Conservation (phyloP, 192 early-diverging fungal species). For the Entophlyctis luteolus region DNA sequence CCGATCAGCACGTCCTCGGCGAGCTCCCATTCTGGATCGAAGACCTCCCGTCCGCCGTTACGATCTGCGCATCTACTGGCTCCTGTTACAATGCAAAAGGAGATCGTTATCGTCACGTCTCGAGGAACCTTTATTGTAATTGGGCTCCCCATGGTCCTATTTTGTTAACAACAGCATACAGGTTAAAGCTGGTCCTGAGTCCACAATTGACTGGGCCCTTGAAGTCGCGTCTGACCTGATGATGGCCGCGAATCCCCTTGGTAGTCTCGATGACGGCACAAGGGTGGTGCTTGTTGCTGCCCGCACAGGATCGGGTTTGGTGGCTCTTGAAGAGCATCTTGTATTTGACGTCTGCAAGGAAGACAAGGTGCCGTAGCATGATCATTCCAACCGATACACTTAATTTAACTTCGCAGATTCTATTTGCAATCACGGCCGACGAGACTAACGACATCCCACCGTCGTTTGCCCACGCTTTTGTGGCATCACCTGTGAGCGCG, state of each 20-base stretch:
- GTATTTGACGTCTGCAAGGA: conserved; percentile 34
- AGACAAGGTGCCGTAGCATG: conserved; percentile 29
- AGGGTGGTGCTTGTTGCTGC: conserved; percentile 31
- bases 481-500: background rate
- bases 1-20: background rate
- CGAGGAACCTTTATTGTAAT: conserved; percentile 28
- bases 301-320: conserved; percentile 28
- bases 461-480: conserved; percentile 26
- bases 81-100: conserved; percentile 15
- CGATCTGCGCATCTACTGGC: background rate
- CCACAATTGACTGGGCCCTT: conserved; percentile 23
- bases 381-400: background rate
- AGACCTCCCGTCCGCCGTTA: background rate
- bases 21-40: background rate
- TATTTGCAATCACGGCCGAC: conserved; percentile 30
- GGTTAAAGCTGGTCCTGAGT: conserved; percentile 19
- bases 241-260: conserved; percentile 23
- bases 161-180: background rate
- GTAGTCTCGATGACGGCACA: conserved; percentile 18
- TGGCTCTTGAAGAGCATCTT: conserved; percentile 26
- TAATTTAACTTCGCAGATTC: conserved; percentile 20
- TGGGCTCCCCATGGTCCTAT: background rate
- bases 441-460: conserved; percentile 29
- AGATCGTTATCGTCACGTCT: conserved; percentile 29
- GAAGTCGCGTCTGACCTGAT: conserved; percentile 23